These are phyloP conservation scores for Solanum chiquidenum DNA, from an alignment of 257 asterid species.

Conservation along the genomic window DNA sequence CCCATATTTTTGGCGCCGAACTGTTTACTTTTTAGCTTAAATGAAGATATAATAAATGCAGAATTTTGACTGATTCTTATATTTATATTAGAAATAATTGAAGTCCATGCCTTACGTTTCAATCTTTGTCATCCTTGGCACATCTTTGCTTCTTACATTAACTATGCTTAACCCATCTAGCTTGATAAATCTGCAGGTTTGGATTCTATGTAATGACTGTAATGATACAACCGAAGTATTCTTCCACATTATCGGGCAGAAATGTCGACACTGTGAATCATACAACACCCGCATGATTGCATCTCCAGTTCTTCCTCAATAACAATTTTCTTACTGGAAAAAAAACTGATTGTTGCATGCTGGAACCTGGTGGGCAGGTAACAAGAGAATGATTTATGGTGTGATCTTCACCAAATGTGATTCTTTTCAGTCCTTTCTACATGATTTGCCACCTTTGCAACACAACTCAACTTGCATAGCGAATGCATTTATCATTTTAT, in stretches of 20 bases:
- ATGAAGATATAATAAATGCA: not conserved
- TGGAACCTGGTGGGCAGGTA: not conserved
- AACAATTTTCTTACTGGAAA: not conserved
- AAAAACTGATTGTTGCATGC: not conserved
- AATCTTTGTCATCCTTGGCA: not conserved
- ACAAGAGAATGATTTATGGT: not conserved
- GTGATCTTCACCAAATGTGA: not conserved
- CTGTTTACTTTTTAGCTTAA: not conserved
- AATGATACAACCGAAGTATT: conserved; percentile 82
- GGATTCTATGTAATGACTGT: conserved; percentile 97
- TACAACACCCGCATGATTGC: conserved; percentile 79
- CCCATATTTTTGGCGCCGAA: not conserved
- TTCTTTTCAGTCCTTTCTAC: not conserved
- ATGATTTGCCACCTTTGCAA: not conserved
- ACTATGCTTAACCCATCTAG: not conserved
- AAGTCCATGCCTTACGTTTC: not conserved
- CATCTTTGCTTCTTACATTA: not conserved
- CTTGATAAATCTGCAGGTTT: conserved; percentile 37
- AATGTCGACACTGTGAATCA: conserved; percentile 83
- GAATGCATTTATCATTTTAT: not conserved
- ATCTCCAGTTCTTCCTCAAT: conserved; percentile 81
- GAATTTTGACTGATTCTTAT: not conserved
- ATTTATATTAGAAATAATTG: not conserved
- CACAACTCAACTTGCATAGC: not conserved
- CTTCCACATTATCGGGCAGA: conserved; percentile 90